Evolutionary conservation across 2,329 filamentous ascomycete species (phyloP), one percentile per base, ranked within the genome.

Genomic region (Daldinia sp.): DNA sequence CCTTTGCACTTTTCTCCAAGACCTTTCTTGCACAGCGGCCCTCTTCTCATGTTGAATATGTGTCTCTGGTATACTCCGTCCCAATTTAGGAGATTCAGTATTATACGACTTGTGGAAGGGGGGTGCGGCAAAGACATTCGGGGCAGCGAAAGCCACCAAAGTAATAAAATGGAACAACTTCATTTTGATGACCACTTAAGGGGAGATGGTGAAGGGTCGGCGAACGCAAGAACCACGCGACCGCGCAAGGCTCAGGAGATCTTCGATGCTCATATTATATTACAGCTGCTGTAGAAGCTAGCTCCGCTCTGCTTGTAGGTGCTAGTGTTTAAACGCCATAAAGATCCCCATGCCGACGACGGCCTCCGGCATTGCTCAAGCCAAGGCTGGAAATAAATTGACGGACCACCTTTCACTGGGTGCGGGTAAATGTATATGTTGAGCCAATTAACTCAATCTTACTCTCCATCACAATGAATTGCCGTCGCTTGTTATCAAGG

Each of bases 21-120:
- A 68, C 30, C 64, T 67, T 13, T 64, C 71, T 48, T 74, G 74
- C 6, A 58, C 50, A 3, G 26, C 50, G 9, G 70, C 69, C 54
- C 74, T 67, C 39, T 65, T 75, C 61, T 75, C 74, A 68, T 76
- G 74, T 10, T 57, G 70, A 23, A 69, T 48, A 54, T 76, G 74
- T 4, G 71, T 75, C 10, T 70, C 62, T 6, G 74, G 74, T 15
- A 75, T 63, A 23, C 65, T 60, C 7, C 73, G 74, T 58, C 56
- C 73, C 39, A 63, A 39, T 6, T 33, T 63, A 5, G 48, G 56
- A 15, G 63, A 58, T 18, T 18, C 18, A 46, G 39, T 28, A 30
- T 44, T 28, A 13, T 39, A 55, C 4, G 44, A 12, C n/a, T 13
- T 39, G 56, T 61, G 69, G 10, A 63, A 53, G 67, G 72, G 66